phyloP scores from a whole-genome alignment of 139 green algal species.

The Chlorella ohadii region DNA sequence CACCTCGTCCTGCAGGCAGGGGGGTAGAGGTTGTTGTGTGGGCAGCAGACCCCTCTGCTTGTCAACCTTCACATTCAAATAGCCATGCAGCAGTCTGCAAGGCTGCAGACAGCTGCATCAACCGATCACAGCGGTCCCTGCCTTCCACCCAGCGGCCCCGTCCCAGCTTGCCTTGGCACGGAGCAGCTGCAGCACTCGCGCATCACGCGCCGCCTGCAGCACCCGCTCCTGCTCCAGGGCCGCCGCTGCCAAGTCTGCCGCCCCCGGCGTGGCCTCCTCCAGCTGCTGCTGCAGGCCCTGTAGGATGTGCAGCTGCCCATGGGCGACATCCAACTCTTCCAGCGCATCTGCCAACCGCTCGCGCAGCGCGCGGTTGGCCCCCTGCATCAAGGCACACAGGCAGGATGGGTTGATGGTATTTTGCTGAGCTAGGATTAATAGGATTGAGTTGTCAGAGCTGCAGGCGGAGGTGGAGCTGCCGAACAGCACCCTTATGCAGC shows the following conservation, averaged over 20 bases:
- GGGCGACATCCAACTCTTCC: slow-evolving; percentile 27
- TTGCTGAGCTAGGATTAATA: too few species aligned
- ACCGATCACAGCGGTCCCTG: background rate
- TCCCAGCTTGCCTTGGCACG: slow-evolving; percentile 36
- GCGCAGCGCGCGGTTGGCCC: slow-evolving; percentile 39
- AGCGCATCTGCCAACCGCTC: slow-evolving; percentile 32
- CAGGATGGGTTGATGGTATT: too few species aligned
- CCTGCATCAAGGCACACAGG: too few species aligned
- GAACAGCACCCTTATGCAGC: too few species aligned
- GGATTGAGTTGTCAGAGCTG: too few species aligned
- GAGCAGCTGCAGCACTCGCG: slow-evolving; percentile 53
- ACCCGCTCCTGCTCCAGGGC: slow-evolving; percentile 51
- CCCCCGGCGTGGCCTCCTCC: slow-evolving; percentile 6
- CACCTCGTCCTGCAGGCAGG: slow-evolving; percentile 35
- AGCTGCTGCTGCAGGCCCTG: slow-evolving; percentile 33
- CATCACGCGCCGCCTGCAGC: slow-evolving; percentile 48
- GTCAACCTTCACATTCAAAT: background rate
- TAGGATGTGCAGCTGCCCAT: slow-evolving; percentile 18
- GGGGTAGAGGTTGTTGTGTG: too few species aligned
- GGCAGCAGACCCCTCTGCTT: background rate
- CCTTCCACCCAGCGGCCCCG: too few species aligned
- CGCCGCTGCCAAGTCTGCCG: slow-evolving; percentile 21
- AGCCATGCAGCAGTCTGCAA: background rate
- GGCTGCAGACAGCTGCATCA: background rate
- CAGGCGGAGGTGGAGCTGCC: too few species aligned